These are phyloP conservation scores for Arthroderma uncinatum DNA, from an alignment of 2,329 filamentous ascomycete species.

Conservation along the genomic window DNA sequence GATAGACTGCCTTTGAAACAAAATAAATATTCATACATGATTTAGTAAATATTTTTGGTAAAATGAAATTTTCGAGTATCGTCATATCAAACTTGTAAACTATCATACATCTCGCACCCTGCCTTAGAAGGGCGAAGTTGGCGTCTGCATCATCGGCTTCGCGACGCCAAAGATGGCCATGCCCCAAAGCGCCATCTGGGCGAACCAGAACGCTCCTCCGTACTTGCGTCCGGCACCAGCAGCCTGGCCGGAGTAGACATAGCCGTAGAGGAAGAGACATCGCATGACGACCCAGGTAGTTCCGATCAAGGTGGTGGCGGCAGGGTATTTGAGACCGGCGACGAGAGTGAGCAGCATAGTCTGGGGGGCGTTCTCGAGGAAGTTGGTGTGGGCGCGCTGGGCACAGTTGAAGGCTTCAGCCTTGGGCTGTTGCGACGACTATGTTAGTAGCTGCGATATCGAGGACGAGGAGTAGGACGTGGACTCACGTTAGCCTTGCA, in stretches of 20 bases:
- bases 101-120: not conserved
- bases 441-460: no score
- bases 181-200: slow-evolving; percentile 32
- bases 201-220: slow-evolving; percentile 30
- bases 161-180: slow-evolving; percentile 26
- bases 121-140: not conserved
- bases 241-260: slow-evolving; percentile 31
- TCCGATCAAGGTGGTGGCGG: slow-evolving; percentile 37
- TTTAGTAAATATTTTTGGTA: no score
- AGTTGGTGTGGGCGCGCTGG: slow-evolving; percentile 49
- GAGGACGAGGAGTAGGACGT: not conserved
- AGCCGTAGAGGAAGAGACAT: slow-evolving; percentile 40
- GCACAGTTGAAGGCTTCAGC: slow-evolving; percentile 43
- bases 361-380: slow-evolving; percentile 46
- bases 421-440: slow-evolving; percentile 30
- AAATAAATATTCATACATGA: no score
- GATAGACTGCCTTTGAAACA: no score
- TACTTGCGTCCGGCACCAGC: slow-evolving; percentile 29
- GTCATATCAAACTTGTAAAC: not conserved
- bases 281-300: slow-evolving; percentile 42
- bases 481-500: slow-evolving; percentile 36
- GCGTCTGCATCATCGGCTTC: not conserved
- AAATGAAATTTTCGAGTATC: not conserved
- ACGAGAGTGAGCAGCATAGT: slow-evolving; percentile 43
- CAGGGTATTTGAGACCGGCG: slow-evolving; percentile 44